These are phyloP conservation scores for Colletotrichum sp. DNA, from an alignment of 2,329 filamentous ascomycete species.

Conservation along the genomic window DNA sequence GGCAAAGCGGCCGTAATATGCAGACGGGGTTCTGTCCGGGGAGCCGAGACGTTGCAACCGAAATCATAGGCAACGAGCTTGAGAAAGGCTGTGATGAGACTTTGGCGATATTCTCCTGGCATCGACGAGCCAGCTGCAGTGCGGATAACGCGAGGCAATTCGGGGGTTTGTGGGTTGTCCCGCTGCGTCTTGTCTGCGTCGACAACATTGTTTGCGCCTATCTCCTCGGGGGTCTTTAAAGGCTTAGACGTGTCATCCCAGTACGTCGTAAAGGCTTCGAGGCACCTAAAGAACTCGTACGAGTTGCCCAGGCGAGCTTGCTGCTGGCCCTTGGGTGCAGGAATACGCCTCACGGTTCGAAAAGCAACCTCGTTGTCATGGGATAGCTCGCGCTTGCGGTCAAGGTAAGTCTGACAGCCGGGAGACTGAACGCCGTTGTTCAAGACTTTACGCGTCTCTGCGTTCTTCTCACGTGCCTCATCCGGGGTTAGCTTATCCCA, in stretches of 20 bases:
- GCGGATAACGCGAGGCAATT: slow-evolving; percentile 32
- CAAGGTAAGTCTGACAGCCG: slow-evolving; percentile 61
- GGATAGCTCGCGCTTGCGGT: slow-evolving; percentile 62
- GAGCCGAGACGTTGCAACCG: slow-evolving; percentile 62
- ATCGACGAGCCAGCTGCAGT: slow-evolving; percentile 58
- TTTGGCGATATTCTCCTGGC: slow-evolving; percentile 62
- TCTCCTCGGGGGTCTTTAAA: slow-evolving; percentile 8
- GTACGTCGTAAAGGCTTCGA: slow-evolving; percentile 62
- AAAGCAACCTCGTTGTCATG: slow-evolving; percentile 64
- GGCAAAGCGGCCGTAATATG: slow-evolving; percentile 49
- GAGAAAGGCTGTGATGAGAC: slow-evolving; percentile 62
- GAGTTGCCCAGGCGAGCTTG: slow-evolving; percentile 64
- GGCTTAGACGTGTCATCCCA: slow-evolving; percentile 65
- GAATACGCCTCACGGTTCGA: slow-evolving; percentile 64
- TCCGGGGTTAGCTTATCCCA: slow-evolving; percentile 57
- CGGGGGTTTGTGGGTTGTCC: background rate
- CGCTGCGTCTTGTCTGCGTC: slow-evolving; percentile 18
- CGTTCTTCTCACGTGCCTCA: slow-evolving; percentile 52
- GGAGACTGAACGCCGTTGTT: slow-evolving; percentile 61
- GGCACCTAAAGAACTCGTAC: slow-evolving; percentile 69
- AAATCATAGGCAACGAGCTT: slow-evolving; percentile 72
- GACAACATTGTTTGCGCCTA: background rate
- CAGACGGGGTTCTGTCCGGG: slow-evolving; percentile 64
- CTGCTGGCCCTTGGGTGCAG: slow-evolving; percentile 55
- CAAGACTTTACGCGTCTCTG: slow-evolving; percentile 51